These are phyloP conservation scores for Verruconis gallopava DNA, from an alignment of 2,329 filamentous ascomycete species.

Conservation along the genomic window DNA sequence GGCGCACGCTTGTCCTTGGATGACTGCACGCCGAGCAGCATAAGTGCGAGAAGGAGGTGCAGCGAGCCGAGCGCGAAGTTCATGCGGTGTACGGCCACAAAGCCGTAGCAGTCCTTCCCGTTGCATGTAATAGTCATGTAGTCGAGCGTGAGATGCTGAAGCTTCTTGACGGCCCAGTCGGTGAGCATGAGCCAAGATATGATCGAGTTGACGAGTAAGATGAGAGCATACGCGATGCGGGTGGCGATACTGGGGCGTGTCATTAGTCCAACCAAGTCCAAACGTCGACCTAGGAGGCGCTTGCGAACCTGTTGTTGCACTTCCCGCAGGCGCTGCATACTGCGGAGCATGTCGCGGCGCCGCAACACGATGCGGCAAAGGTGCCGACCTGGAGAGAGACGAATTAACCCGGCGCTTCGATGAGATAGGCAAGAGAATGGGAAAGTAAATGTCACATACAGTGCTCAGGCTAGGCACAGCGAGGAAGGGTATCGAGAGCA, in stretches of 20 bases:
- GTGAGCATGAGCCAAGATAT: slow-evolving; percentile 99
- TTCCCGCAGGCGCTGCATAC: slow-evolving; percentile 93
- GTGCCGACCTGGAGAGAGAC: slow-evolving; percentile 58
- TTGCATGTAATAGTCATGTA: slow-evolving; percentile 93
- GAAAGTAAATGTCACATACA: slow-evolving; percentile 41
- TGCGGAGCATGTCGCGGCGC: slow-evolving; percentile 90
- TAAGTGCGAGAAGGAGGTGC: slow-evolving; percentile 71
- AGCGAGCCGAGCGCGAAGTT: slow-evolving; percentile 95
- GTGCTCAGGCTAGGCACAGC: slow-evolving; percentile 76
- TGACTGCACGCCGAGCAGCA: slow-evolving; percentile 75
- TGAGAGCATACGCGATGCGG: slow-evolving; percentile 87
- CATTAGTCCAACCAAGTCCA: slow-evolving; percentile 13
- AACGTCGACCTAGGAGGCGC: slow-evolving; percentile 8
- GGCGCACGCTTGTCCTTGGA: slow-evolving; percentile 78
- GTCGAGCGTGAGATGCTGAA: slow-evolving; percentile 82
- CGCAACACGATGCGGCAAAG: slow-evolving; percentile 81
- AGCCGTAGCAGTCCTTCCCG: slow-evolving; percentile 83
- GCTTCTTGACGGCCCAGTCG: slow-evolving; percentile 92
- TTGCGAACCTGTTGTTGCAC: slow-evolving; percentile 77
- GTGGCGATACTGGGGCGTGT: slow-evolving; percentile 63
- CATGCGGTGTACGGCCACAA: slow-evolving; percentile 92
- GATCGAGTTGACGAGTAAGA: slow-evolving; percentile 93
- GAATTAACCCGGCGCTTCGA: no score
- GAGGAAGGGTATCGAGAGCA: slow-evolving; percentile 80
- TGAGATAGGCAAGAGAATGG: slow-evolving; percentile 13